Conservation (phyloP, 306 rosid species). For the Argentina anserina region DNA sequence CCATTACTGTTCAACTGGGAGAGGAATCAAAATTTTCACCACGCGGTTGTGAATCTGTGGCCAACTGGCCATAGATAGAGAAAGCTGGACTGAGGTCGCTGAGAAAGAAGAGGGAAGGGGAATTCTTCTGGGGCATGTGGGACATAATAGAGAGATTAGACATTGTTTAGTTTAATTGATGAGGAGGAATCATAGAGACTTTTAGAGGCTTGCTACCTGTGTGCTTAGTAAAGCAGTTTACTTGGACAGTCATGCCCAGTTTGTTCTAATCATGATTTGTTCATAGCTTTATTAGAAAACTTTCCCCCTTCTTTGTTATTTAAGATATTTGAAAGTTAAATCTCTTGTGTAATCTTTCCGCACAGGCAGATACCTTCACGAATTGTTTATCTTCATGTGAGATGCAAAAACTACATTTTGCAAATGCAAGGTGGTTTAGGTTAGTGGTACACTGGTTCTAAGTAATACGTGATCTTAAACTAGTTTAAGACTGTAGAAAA, state of each 20-base stretch:
- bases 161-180: not conserved
- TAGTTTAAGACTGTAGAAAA: not conserved
- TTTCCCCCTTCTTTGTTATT: not conserved
- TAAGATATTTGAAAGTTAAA: not conserved
- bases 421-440: not conserved
- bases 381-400: not conserved
- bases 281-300: not conserved
- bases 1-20: not conserved
- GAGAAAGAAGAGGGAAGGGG: not conserved
- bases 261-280: not conserved
- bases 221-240: not conserved
- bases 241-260: not conserved
- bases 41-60: conserved; percentile 1
- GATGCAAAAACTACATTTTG: not conserved
- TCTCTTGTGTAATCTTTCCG: not conserved
- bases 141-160: not conserved
- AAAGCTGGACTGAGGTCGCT: not conserved
- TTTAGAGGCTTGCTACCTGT: too few species aligned
- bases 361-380: not conserved
- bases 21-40: not conserved
- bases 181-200: not conserved
- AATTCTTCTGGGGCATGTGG: not conserved
- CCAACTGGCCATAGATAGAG: not conserved
- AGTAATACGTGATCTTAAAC: not conserved
- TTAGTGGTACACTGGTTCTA: not conserved